Percentiles rank a stretch among this genome's conserved stretches.
Conservation (phyloP, 148 eudicot species). For the Rhododendron vialii region DNA sequence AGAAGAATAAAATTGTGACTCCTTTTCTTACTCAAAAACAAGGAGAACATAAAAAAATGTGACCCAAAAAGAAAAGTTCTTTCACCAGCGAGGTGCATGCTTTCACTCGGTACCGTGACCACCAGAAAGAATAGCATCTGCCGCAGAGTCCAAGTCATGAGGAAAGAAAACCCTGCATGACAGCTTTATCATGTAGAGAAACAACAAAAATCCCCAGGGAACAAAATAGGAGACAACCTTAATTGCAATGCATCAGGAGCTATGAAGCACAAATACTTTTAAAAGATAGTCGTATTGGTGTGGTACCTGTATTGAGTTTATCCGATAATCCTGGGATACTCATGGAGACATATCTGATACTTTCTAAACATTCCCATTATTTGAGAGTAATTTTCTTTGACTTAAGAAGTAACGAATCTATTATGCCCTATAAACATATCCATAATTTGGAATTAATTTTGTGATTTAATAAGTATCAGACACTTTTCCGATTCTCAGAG, state of each 20-base stretch:
- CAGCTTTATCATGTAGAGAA: not conserved
- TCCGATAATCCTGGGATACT: not conserved
- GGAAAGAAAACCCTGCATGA: conserved; percentile 85
- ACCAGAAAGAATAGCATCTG: conserved; percentile 76
- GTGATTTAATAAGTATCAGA: not conserved
- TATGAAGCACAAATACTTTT: not conserved
- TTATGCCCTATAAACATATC: not conserved
- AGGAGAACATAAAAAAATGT: not conserved
- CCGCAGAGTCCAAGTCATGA: conserved; percentile 85
- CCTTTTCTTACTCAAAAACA: not conserved
- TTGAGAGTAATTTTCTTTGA: not conserved
- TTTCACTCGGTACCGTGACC: conserved; percentile 32
- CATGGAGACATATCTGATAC: not conserved
- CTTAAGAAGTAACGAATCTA: not conserved
- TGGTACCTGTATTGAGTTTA: not conserved
- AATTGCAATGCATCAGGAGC: not conserved
- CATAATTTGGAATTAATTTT: not conserved
- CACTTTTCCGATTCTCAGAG: not conserved
- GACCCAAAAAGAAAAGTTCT: not conserved
- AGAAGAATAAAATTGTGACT: not conserved
- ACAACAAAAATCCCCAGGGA: not conserved
- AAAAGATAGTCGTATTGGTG: not conserved
- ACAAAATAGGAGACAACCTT: not conserved
- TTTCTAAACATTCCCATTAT: not conserved
- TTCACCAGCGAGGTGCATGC: not conserved